Evolutionary conservation across 176 grass and related monocot species (phyloP).

Genomic region (Saccharum spontaneum): DNA sequence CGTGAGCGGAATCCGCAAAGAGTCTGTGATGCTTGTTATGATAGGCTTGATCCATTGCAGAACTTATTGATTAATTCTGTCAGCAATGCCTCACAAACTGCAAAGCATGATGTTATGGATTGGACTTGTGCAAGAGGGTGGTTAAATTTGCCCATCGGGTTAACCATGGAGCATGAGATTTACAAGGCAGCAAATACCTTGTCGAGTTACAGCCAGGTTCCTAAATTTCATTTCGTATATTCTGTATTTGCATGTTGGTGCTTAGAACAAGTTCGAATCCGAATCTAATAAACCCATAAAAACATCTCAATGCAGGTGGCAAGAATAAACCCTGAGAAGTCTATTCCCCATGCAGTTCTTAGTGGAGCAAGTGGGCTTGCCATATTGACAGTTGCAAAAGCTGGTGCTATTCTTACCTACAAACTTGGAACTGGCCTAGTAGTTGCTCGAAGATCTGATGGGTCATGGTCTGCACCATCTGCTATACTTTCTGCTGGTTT

Average conservation of each 20-base stretch:
- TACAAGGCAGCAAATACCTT: conserved; percentile 81
- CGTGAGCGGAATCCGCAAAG: conserved; percentile 67
- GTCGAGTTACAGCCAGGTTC: conserved; percentile 66
- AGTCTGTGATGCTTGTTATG: conserved; percentile 88
- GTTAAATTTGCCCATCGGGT: conserved; percentile 87
- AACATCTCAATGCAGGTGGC: conserved; percentile 49
- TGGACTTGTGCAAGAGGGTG: conserved; percentile 82
- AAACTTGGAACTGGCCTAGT: conserved; percentile 89
- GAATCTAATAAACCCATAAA: conserved; percentile 1
- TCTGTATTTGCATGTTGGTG: neutral
- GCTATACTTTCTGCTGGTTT: conserved; percentile 74
- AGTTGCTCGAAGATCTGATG: conserved; percentile 73
- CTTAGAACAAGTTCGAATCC: neutral
- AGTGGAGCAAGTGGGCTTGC: conserved; percentile 81
- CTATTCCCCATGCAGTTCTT: conserved; percentile 74
- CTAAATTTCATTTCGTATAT: neutral
- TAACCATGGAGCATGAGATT: conserved; percentile 88
- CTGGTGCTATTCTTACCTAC: conserved; percentile 83
- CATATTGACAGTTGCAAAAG: conserved; percentile 82
- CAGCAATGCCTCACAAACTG: conserved; percentile 70
- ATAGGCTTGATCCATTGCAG: conserved; percentile 82
- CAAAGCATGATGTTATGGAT: conserved; percentile 89
- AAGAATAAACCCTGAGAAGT: conserved; percentile 74
- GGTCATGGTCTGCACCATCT: conserved; percentile 88
- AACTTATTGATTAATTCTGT: conserved; percentile 68